Evolutionary conservation across 169 alveolate genomes (phyloP), one percentile per base, ranked within the genome.

Genomic region (Cryptosporidium tyzzeri): DNA sequence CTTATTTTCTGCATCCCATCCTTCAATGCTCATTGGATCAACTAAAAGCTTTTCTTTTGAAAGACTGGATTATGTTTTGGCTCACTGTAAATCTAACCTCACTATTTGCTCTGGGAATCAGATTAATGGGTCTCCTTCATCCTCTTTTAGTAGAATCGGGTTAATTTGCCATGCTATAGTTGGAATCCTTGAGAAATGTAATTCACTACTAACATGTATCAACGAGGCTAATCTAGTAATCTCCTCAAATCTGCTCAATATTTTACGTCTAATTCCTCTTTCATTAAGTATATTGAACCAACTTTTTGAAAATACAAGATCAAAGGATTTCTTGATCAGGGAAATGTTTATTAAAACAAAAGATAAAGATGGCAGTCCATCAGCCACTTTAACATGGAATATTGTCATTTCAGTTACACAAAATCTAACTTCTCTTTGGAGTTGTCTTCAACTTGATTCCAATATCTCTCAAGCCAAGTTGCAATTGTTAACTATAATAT

Each of bases 1-100:
- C 51, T 18, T 80, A 35, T 37, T 80, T 26, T 41, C 75, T 23
- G 70, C 75, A n/a, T 62, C 69, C 55, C 89, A 80, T 23, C 89
- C 89, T 23, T 80, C 69, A 41, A 45, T 62, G 26, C 39, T 80
- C 4, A 14, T 62, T 8, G 69, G 62, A 4, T 65, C 89, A 21
- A 45, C 80, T 0, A 74, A 80, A 10, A 59, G 75, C 48, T 48
- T 80, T 14, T 21, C 48, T 29, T 16, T 14, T 29, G 89, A 62
- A 6, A 62, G 26, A 0, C 9, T 58, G 37, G 55, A 41, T 39
- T 48, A 61, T 5, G 55, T 80, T 6, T 29, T 62, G 33, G 44
- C 33, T 23, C 41, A 23, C 4, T 62, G 69, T 37, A 62, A 33
- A 65, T 59, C 21, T 33, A 45, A 65, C 26, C 48, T 62, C 59